A percentile compares a stretch with the other conserved stretches of the same genome.
phyloP scores from a whole-genome alignment of 2,329 filamentous ascomycete genomes.

The Stemphylium beticola region DNA sequence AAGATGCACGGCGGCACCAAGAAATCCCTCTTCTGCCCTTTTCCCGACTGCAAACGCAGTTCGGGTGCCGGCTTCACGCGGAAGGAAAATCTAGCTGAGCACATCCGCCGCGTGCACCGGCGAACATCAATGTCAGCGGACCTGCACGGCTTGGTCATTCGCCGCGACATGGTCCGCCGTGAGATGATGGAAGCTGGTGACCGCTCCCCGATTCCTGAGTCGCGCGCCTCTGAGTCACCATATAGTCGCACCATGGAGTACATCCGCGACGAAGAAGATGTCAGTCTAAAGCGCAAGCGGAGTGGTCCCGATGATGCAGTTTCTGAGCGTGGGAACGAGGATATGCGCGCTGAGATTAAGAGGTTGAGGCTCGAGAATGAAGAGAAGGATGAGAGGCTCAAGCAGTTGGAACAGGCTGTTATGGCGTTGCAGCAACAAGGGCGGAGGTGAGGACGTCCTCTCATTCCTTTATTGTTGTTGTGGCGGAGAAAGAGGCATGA shows the following conservation, averaged over 20 bases:
- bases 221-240: constrained; percentile 33
- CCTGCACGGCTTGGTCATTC: constrained; percentile 42
- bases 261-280: constrained; percentile 31
- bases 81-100: constrained; percentile 92
- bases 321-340: constrained; percentile 34
- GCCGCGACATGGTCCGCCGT: constrained; percentile 27
- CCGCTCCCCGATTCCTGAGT: constrained; percentile 28
- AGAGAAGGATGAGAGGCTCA: constrained; percentile 49
- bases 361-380: constrained; percentile 50
- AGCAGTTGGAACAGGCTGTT: constrained; percentile 45
- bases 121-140: constrained; percentile 46
- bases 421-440: constrained; percentile 44
- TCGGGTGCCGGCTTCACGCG: constrained; percentile 89
- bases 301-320: constrained; percentile 35
- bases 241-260: constrained; percentile 32
- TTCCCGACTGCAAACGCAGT: constrained; percentile 85
- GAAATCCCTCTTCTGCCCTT: constrained; percentile 85
- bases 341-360: constrained; percentile 50
- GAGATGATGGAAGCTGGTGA: constrained; percentile 16
- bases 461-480: not conserved
- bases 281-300: constrained; percentile 42
- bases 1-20: constrained; percentile 87
- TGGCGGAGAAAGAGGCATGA: too few species aligned
- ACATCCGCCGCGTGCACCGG: constrained; percentile 83
- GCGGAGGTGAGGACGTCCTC: constrained; percentile 27